Evolutionary conservation across 208 protist species (phyloP), one percentile per base, ranked within the genome.

Genomic region (Trypanosoma avium): DNA sequence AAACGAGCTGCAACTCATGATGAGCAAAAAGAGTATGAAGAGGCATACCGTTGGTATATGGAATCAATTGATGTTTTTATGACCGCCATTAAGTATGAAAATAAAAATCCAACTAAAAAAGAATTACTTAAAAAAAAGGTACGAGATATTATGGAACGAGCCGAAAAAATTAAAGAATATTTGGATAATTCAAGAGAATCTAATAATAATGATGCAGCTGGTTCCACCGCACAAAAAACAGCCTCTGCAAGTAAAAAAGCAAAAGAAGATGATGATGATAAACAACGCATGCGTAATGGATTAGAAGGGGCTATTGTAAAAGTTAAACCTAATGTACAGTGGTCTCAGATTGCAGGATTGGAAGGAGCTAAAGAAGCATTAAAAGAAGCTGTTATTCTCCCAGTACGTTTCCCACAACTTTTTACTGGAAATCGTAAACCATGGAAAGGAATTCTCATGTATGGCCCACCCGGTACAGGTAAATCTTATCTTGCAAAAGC

Each of bases 121-220:
- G 85, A 97, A 53, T 73, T 91, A 45, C 73, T 97, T 46, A 90
- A 95, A 60, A 82, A 81, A 47, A 98, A 98, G 71, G 82, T 94
- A 27, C 71, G 62, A 9, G 90, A 99, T 59, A 97, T 98, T 61
- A 82, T 99, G 35, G 90, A 92, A 24, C 85, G 98, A 24, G 95
- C 97, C 10, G 97, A 99, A 68, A 90, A 94, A 73, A 90, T 99
- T 55, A 99, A 99, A 70, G 75, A 97, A 58, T 95, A 91, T 50
- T 65, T 98, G 7, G 85, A 96, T 43, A 86, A 87, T 56, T 79
- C 85, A 43, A 80, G 92, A 46, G 82, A 87, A 30, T 32, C n/a
- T 12, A 73, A 86, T 35, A 56, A 29, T 15, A 75, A 88, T 35
- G 60, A 58, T 22, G 38, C 48, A 27, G 70, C 43, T 33, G 78